phyloP scores from a whole-genome alignment of 495 filamentous ascomycete species.

The Xylaria grammica region DNA sequence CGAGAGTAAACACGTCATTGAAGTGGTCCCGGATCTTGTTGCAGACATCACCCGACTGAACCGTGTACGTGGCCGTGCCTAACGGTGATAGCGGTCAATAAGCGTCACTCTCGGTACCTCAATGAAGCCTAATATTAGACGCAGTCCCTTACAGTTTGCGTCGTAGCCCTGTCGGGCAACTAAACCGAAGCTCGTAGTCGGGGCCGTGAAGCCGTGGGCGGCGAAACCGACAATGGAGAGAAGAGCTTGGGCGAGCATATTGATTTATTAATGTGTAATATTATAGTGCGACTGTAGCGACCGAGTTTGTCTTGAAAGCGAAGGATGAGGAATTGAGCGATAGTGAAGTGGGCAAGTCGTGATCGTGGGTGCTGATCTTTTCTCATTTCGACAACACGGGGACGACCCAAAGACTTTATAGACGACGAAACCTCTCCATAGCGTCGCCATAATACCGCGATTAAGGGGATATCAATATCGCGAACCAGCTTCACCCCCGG shows the following conservation, averaged over 20 bases:
- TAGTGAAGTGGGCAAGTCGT: slow-evolving; percentile 10
- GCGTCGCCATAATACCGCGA: background rate
- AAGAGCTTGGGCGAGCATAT: slow-evolving; percentile 25
- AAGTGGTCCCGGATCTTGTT: slow-evolving; percentile 27
- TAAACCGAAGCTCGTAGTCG: slow-evolving; percentile 10
- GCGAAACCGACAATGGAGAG: slow-evolving; percentile 25
- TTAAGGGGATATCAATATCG: background rate
- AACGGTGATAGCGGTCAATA: background rate
- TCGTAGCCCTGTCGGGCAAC: slow-evolving; percentile 32
- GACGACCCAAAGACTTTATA: slow-evolving; percentile 13
- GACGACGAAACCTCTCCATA: background rate
- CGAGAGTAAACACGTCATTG: slow-evolving; percentile 21
- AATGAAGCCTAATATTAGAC: background rate
- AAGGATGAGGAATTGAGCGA: background rate
- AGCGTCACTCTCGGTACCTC: background rate
- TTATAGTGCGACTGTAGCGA: background rate
- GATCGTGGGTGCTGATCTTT: slow-evolving; percentile 12
- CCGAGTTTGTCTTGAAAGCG: background rate
- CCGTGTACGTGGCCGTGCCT: slow-evolving; percentile 32
- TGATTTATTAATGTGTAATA: slow-evolving; percentile 9
- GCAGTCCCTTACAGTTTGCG: slow-evolving; percentile 23
- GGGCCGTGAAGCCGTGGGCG: slow-evolving; percentile 26
- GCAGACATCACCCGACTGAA: slow-evolving; percentile 29
- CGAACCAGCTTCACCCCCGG: background rate
- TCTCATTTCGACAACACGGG: background rate